These are phyloP conservation scores for Wickerhamomyces tratensis DNA, from an alignment of 805 yeast genomes.

Conservation along the genomic window DNA sequence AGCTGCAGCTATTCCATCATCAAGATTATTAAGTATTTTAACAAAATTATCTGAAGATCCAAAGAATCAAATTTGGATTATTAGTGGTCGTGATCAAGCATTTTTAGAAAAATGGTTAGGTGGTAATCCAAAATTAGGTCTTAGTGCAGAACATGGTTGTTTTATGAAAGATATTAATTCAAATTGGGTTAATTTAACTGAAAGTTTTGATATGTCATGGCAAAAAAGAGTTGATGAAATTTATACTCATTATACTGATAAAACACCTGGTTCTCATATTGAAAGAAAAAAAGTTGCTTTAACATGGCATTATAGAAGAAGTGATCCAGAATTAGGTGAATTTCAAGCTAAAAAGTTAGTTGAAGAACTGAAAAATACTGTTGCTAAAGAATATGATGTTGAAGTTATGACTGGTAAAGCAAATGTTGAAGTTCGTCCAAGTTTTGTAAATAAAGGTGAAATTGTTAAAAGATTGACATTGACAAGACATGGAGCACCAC, in stretches of 20 bases:
- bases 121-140: slow-evolving; percentile 50
- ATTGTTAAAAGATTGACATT: slow-evolving; percentile 75
- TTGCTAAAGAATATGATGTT: slow-evolving; percentile 62
- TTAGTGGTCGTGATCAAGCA: slow-evolving; percentile 89
- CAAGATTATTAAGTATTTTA: slow-evolving; percentile 51
- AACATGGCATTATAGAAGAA: slow-evolving; percentile 95
- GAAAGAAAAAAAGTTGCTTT: slow-evolving; percentile 89
- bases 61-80: slow-evolving; percentile 84
- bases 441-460: slow-evolving; percentile 92
- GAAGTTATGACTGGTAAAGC: slow-evolving; percentile 98
- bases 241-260: slow-evolving; percentile 67
- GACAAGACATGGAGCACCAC: slow-evolving; percentile 49
- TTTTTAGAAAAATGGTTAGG: slow-evolving; percentile 90
- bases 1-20: slow-evolving; percentile 94
- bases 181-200: slow-evolving; percentile 81
- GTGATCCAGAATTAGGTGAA: slow-evolving; percentile 89
- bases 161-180: slow-evolving; percentile 70
- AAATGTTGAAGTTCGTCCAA: slow-evolving; percentile 94
- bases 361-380: slow-evolving; percentile 47
- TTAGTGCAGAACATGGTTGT: slow-evolving; percentile 97
- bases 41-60: slow-evolving; percentile 62
- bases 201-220: slow-evolving; percentile 87
- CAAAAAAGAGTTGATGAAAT: slow-evolving; percentile 71
- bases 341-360: slow-evolving; percentile 75
- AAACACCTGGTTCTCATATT: slow-evolving; percentile 82